phyloP scores from a whole-genome alignment of 148 eudicot species.

The Persicaria tinctoria region DNA sequence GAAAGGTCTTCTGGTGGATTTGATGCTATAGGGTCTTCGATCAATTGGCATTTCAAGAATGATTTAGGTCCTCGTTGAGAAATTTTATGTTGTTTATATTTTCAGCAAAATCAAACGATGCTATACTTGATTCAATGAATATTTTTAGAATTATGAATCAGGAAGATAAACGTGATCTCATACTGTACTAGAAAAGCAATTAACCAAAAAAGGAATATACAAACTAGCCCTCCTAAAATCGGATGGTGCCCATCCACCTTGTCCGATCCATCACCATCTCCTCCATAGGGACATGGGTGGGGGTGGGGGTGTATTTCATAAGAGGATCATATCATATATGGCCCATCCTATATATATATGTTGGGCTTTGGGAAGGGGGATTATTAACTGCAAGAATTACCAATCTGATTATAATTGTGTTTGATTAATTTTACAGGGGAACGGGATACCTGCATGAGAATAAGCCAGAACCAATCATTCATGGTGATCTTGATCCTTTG shows the following conservation, averaged over 20 bases:
- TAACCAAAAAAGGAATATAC: too few species aligned
- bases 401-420: not conserved
- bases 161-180: too few species aligned
- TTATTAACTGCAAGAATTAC: not conserved
- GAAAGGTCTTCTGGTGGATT: not conserved
- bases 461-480: conserved; percentile 82
- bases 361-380: not conserved
- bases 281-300: too few species aligned
- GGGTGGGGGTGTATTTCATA: too few species aligned
- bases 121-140: not conserved
- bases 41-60: not conserved
- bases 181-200: too few species aligned
- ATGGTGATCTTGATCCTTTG: conserved; percentile 85
- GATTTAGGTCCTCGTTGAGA: not conserved
- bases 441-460: conserved; percentile 99
- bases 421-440: conserved; percentile 51
- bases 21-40: not conserved
- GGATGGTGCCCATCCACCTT: too few species aligned
- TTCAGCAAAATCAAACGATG: too few species aligned
- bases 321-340: too few species aligned
- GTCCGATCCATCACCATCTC: too few species aligned
- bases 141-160: not conserved
- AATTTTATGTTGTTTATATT: too few species aligned
- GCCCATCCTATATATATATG: too few species aligned
- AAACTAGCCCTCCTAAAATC: too few species aligned